These are phyloP conservation scores for Lipomyces starkeyi DNA, from an alignment of 805 yeast genomes.

Conservation along the genomic window DNA sequence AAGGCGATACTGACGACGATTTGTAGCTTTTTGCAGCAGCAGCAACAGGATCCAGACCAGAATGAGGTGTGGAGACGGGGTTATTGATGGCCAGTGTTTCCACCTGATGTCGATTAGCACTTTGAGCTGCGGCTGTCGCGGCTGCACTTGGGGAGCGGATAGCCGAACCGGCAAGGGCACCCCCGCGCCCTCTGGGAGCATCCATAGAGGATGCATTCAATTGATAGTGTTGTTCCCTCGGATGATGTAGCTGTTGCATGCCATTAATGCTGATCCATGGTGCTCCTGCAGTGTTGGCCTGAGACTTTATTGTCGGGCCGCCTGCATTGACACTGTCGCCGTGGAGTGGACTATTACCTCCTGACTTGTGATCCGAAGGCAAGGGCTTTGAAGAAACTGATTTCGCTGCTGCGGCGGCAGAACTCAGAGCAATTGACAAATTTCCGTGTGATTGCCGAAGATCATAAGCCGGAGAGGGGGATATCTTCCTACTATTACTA, in stretches of 20 bases:
- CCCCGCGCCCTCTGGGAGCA: background rate
- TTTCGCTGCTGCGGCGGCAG: conserved; percentile 8
- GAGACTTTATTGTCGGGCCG: background rate
- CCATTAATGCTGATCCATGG: background rate
- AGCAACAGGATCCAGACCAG: background rate
- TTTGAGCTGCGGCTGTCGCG: conserved; percentile 4
- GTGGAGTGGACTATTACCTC: background rate
- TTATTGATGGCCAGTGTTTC: background rate
- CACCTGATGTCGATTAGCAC: background rate
- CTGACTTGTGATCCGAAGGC: too few species aligned
- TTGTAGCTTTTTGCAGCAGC: conserved; percentile 5
- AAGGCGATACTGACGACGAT: background rate
- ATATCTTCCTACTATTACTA: background rate
- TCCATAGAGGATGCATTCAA: background rate
- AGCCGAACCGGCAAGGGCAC: background rate
- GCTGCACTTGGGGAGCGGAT: conserved; percentile 2
- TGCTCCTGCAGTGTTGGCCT: background rate
- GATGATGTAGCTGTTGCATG: background rate
- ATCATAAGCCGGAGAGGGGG: background rate
- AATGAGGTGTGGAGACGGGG: background rate
- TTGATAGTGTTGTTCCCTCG: background rate
- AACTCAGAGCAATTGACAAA: background rate
- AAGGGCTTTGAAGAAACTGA: background rate
- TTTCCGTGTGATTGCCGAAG: background rate
- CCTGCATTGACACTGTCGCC: background rate